Percentiles rank a stretch among this genome's conserved stretches.
Evolutionary conservation across 768 basidiomycete species (phyloP).

Genomic region (Boletus rubropictus): DNA sequence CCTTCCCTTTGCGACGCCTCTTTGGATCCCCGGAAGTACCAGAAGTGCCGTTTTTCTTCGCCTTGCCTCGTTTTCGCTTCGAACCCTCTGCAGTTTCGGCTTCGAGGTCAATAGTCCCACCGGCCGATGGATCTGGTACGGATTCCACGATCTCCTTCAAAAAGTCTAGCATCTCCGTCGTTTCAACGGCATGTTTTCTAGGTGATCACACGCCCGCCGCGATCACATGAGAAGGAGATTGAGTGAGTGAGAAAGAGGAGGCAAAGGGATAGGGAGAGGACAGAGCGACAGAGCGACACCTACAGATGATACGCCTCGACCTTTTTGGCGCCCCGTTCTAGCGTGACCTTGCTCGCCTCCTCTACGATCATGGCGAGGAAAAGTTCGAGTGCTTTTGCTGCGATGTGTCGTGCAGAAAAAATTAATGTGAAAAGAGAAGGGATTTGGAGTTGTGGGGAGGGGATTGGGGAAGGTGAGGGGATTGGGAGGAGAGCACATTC

Average conservation of each 20-base stretch:
- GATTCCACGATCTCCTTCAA: slow-evolving; percentile 84
- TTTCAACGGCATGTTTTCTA: slow-evolving; percentile 91
- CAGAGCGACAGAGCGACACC: slow-evolving; percentile 30
- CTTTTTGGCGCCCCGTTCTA: slow-evolving; percentile 75
- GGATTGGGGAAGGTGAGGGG: background rate
- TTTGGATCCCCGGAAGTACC: slow-evolving; percentile 35
- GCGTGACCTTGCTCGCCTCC: slow-evolving; percentile 74
- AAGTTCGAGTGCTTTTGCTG: slow-evolving; percentile 92
- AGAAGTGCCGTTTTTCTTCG: slow-evolving; percentile 41
- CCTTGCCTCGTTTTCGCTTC: slow-evolving; percentile 56
- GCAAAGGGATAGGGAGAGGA: background rate
- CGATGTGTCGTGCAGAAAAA: background rate
- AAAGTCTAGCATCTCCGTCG: slow-evolving; percentile 87
- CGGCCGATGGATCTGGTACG: slow-evolving; percentile 82
- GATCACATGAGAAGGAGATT: background rate
- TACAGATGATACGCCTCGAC: slow-evolving; percentile 92
- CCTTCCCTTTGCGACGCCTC: slow-evolving; percentile 46
- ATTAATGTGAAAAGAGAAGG: no score
- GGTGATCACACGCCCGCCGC: background rate
- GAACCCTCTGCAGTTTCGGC: slow-evolving; percentile 47
- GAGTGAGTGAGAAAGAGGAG: background rate
- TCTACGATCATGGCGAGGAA: slow-evolving; percentile 84
- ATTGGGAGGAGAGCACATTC: background rate
- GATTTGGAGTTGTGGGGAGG: no score
- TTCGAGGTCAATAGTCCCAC: slow-evolving; percentile 71